Evolutionary conservation across 768 basidiomycete species (phyloP).

Genomic region (Rhodotorula toruloides): DNA sequence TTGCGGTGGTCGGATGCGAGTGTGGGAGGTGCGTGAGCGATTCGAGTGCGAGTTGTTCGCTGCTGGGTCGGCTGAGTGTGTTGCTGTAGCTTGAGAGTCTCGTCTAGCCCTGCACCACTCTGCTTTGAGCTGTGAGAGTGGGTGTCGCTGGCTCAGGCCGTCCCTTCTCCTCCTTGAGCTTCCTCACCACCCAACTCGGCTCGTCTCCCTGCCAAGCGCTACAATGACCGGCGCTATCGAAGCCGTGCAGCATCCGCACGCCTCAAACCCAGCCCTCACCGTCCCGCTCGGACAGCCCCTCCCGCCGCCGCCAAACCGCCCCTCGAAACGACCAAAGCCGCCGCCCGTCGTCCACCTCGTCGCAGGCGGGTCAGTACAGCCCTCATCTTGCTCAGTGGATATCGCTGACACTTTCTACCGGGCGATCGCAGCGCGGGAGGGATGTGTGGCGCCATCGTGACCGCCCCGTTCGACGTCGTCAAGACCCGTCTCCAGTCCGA

Average conservation of each 20-base stretch:
- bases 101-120: not conserved
- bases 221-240: too few species aligned
- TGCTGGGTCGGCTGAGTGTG: too few species aligned
- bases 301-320: not conserved
- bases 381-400: not conserved
- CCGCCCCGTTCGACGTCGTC: slow-evolving; percentile 95
- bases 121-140: not conserved
- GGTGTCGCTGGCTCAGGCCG: too few species aligned
- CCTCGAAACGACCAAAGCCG: slow-evolving; percentile 16
- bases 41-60: not conserved
- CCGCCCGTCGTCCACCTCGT: slow-evolving; percentile 39
- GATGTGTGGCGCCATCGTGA: slow-evolving; percentile 95
- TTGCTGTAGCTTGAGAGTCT: too few species aligned
- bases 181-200: too few species aligned
- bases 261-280: slow-evolving; percentile 7
- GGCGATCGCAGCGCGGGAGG: slow-evolving; percentile 67
- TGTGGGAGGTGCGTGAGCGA: not conserved
- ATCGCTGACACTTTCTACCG: not conserved
- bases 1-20: not conserved
- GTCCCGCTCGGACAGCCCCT: slow-evolving; percentile 15
- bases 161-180: too few species aligned
- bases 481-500: slow-evolving; percentile 94
- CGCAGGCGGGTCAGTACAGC: slow-evolving; percentile 40
- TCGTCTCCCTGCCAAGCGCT: too few species aligned
- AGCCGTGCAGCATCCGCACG: not conserved